These are phyloP conservation scores for Aureobasidium leucospermi DNA, from an alignment of 2,329 filamentous ascomycete genomes.

Conservation along the genomic window DNA sequence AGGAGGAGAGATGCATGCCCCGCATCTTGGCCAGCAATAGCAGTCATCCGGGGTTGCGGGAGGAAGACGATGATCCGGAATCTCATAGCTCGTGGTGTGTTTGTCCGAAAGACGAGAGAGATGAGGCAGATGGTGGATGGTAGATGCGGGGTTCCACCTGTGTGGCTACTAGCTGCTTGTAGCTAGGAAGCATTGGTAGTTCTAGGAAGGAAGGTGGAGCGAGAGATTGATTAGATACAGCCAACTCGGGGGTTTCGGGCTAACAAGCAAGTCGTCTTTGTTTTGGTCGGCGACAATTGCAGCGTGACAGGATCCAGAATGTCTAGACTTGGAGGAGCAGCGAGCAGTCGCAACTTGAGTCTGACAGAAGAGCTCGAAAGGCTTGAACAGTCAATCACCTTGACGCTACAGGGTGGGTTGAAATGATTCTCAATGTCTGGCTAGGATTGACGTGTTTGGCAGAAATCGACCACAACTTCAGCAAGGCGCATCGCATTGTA, in stretches of 20 bases:
- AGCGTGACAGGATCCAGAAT: constrained; percentile 27
- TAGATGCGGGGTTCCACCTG: not conserved
- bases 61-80: not conserved
- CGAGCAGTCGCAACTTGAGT: constrained; percentile 53
- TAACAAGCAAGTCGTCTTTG: not conserved
- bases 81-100: not conserved
- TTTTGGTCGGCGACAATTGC: not conserved
- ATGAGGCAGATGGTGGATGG: not conserved
- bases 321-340: constrained; percentile 37
- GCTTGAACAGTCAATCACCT: constrained; percentile 91
- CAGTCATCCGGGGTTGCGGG: not conserved
- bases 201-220: not conserved
- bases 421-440: not conserved
- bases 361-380: constrained; percentile 93
- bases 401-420: constrained; percentile 75
- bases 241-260: not conserved
- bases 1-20: not conserved
- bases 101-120: constrained; percentile 6
- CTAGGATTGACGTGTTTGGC: constrained; percentile 3
- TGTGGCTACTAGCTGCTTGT: not conserved
- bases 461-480: constrained; percentile 99
- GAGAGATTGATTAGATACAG: not conserved
- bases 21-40: constrained; percentile 8
- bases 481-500: constrained; percentile 90
- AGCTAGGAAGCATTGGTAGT: not conserved